Evolutionary conservation across 805 yeast genomes (phyloP).

Genomic region (Kodamaea jinghongensis): DNA sequence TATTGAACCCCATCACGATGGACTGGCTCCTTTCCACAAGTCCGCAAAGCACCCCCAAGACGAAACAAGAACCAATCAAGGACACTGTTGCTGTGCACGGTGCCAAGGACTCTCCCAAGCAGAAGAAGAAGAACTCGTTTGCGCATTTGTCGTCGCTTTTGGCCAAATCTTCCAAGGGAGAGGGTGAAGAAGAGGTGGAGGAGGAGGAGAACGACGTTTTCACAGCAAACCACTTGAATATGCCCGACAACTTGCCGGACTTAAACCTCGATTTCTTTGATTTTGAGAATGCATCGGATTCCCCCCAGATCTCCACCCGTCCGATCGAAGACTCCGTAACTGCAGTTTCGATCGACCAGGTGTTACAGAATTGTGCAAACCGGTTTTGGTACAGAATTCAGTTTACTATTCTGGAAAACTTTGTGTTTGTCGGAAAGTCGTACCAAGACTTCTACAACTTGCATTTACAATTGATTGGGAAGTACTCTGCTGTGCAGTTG

Average conservation of each 20-base stretch:
- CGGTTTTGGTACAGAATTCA: slow-evolving; percentile 37
- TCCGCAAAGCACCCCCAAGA: neutral
- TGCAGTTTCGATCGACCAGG: slow-evolving; percentile 22
- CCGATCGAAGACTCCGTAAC: slow-evolving; percentile 1
- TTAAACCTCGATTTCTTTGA: neutral
- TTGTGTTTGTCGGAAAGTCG: slow-evolving; percentile 25
- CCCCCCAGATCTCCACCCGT: slow-evolving; percentile 1
- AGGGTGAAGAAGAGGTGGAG: too few relatives aligned
- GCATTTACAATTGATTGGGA: slow-evolving; percentile 18
- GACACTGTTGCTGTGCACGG: too few relatives aligned
- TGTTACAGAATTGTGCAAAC: slow-evolving; percentile 21
- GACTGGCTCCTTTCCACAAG: slow-evolving; percentile 5
- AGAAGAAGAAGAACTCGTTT: too few relatives aligned
- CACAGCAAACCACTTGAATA: neutral
- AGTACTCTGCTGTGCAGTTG: slow-evolving; percentile 11
- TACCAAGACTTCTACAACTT: slow-evolving; percentile 39
- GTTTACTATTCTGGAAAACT: slow-evolving; percentile 17
- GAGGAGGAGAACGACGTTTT: neutral
- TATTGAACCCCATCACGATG: slow-evolving; percentile 25
- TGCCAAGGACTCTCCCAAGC: too few relatives aligned
- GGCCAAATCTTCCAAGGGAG: too few relatives aligned
- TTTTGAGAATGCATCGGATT: neutral
- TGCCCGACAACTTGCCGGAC: slow-evolving; percentile 1
- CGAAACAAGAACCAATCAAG: too few relatives aligned
- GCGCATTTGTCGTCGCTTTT: too few relatives aligned